Conservation (phyloP, 352 stramenopile genomes). For the Globisporangium ultimum region DNA sequence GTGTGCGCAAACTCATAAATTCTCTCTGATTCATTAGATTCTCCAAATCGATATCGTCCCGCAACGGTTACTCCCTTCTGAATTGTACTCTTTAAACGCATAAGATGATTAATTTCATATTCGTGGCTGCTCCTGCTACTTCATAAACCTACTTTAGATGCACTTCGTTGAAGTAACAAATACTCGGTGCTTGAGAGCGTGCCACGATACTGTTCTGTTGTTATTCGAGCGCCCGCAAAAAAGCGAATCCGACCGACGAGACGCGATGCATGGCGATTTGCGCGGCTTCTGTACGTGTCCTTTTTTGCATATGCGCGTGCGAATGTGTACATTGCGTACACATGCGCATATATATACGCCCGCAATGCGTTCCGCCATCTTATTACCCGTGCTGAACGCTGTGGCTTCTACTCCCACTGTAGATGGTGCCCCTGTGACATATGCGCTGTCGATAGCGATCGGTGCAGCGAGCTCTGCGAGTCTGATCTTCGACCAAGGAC, state of each 20-base stretch:
- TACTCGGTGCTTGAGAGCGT: no score
- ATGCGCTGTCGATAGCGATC: slow-evolving; percentile 66
- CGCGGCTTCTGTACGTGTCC: slow-evolving; percentile 72
- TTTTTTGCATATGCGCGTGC: neutral
- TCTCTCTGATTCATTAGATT: no score
- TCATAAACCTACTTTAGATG: no score
- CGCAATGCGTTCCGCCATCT: slow-evolving; percentile 6
- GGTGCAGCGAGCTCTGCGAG: slow-evolving; percentile 63
- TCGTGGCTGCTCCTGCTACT: no score
- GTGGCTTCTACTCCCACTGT: neutral
- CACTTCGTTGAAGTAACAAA: no score
- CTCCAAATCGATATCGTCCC: no score
- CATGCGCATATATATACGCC: neutral
- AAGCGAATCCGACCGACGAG: no score
- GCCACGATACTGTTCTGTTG: no score
- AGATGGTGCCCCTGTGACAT: slow-evolving; percentile 82
- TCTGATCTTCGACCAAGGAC: slow-evolving; percentile 57
- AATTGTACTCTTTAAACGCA: no score
- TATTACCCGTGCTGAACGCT: no score
- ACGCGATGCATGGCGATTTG: slow-evolving; percentile 67
- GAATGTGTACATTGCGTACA: neutral
- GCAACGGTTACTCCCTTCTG: neutral
- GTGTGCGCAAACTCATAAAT: no score
- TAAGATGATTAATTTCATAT: no score
- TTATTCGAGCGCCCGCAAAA: neutral